phyloP scores from a whole-genome alignment of 768 basidiomycete genomes.

The Paxillus rubicundulus region DNA sequence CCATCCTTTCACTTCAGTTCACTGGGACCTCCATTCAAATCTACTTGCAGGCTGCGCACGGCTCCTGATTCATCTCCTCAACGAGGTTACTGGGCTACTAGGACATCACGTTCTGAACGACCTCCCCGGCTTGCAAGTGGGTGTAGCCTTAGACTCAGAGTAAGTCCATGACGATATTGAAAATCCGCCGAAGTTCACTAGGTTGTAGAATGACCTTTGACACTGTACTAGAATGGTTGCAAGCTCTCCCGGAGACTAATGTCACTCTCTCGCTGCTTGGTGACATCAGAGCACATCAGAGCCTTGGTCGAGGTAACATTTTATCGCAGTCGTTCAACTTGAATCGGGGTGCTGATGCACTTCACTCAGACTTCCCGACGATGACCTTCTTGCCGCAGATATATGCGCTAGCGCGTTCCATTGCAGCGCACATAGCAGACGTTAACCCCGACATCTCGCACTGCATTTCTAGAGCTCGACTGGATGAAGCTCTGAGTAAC shows the following conservation, averaged over 20 bases:
- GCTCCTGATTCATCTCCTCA: conserved; percentile 40
- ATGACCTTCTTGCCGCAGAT: conserved; percentile 50
- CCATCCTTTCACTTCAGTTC: conserved; percentile 37
- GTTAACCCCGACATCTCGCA: conserved; percentile 4
- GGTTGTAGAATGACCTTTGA: conserved; percentile 22
- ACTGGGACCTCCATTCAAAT: conserved; percentile 53
- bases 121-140: conserved; percentile 37
- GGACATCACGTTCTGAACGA: conserved; percentile 20
- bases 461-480: conserved; percentile 14
- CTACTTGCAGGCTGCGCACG: conserved; percentile 41
- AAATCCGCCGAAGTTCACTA: neutral
- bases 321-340: neutral
- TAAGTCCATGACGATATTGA: conserved; percentile 22
- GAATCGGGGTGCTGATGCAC: neutral
- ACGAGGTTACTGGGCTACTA: conserved; percentile 31
- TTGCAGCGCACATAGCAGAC: conserved; percentile 21
- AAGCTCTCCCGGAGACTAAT: conserved; percentile 18
- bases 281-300: conserved; percentile 26
- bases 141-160: conserved; percentile 39
- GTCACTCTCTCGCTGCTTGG: conserved; percentile 12
- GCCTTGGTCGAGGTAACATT: conserved; percentile 26
- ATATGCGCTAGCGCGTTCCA: conserved; percentile 39
- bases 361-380: conserved; percentile 32
- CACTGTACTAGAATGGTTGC: conserved; percentile 25
- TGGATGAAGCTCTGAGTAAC: conserved; percentile 31